These are phyloP conservation scores for Seiridium cupressi DNA, from an alignment of 2,329 filamentous ascomycete species.

Conservation along the genomic window DNA sequence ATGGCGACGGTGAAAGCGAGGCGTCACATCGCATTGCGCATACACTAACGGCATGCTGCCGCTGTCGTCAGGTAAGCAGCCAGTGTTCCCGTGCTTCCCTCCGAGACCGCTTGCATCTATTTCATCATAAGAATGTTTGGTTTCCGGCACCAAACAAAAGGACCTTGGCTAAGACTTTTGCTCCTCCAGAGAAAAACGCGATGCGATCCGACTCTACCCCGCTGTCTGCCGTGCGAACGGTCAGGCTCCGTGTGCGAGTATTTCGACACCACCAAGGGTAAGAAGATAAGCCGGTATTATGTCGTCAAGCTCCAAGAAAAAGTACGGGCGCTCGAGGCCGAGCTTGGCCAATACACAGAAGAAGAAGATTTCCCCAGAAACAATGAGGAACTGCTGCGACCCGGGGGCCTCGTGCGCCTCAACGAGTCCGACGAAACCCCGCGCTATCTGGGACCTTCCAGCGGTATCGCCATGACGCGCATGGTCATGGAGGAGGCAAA, in stretches of 20 bases:
- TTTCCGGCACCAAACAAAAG: too few relatives aligned
- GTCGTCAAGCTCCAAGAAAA: slow-evolving; percentile 89
- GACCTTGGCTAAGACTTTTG: slow-evolving; percentile 4
- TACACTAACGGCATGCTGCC: slow-evolving; percentile 76
- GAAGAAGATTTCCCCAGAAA: slow-evolving; percentile 71
- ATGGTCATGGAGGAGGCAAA: slow-evolving; percentile 96
- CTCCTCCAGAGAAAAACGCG: slow-evolving; percentile 79
- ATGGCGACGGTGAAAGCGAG: slow-evolving; percentile 47
- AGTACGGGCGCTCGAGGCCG: slow-evolving; percentile 76
- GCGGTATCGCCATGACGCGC: slow-evolving; percentile 91
- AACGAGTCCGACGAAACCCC: slow-evolving; percentile 82
- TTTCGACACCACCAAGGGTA: slow-evolving; percentile 83
- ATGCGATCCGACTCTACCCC: slow-evolving; percentile 89
- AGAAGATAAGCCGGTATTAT: slow-evolving; percentile 85
- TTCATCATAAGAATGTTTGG: too few relatives aligned
- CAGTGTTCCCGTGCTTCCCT: neutral
- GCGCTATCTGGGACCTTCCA: slow-evolving; percentile 89
- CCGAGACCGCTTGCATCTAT: neutral
- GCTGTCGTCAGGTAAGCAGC: slow-evolving; percentile 69
- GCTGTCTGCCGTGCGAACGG: slow-evolving; percentile 88
- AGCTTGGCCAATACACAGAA: slow-evolving; percentile 76
- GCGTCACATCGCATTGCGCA: slow-evolving; percentile 67
- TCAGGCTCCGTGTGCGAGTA: slow-evolving; percentile 93
- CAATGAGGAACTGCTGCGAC: slow-evolving; percentile 82
- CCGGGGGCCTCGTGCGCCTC: slow-evolving; percentile 80